A percentile compares a stretch with the other conserved stretches of the same genome.
Conservation (phyloP, 2,329 filamentous ascomycete species). For the Arthroderma uncinatum region DNA sequence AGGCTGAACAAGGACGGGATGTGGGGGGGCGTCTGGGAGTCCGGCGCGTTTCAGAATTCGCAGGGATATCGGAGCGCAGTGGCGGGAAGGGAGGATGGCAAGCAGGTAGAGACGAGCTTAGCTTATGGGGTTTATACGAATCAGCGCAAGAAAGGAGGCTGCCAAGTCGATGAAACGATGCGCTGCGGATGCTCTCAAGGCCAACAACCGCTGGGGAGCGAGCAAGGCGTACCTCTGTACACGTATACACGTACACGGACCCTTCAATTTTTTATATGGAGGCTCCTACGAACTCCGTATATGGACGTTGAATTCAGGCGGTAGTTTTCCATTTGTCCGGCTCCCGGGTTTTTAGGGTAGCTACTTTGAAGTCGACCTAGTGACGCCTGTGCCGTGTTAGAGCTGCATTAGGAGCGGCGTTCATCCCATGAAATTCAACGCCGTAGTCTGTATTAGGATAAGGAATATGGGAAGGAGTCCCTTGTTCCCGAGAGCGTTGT, state of each 20-base stretch:
- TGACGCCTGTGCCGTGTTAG: neutral
- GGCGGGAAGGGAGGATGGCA: neutral
- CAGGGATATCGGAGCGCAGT: conserved; percentile 4
- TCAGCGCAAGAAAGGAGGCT: neutral
- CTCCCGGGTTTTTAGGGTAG: neutral
- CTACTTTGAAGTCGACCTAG: neutral
- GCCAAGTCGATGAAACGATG: neutral
- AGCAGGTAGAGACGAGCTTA: conserved; percentile 1
- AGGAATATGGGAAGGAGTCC: neutral
- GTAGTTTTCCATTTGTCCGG: neutral
- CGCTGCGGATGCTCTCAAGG: neutral
- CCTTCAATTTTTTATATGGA: neutral
- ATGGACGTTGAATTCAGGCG: neutral
- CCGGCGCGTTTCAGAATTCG: conserved; percentile 4
- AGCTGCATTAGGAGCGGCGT: neutral
- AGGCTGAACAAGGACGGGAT: conserved; percentile 5
- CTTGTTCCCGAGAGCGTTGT: neutral
- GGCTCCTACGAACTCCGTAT: neutral
- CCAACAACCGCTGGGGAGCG: neutral
- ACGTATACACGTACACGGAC: neutral
- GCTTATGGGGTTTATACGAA: neutral
- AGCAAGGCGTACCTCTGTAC: neutral
- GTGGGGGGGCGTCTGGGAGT: conserved; percentile 2
- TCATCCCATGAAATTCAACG: neutral
- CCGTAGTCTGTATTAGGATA: neutral